Evolutionary conservation across 371 early-diverging fungal species (phyloP).

Genomic region (Capniomyces stellatus): DNA sequence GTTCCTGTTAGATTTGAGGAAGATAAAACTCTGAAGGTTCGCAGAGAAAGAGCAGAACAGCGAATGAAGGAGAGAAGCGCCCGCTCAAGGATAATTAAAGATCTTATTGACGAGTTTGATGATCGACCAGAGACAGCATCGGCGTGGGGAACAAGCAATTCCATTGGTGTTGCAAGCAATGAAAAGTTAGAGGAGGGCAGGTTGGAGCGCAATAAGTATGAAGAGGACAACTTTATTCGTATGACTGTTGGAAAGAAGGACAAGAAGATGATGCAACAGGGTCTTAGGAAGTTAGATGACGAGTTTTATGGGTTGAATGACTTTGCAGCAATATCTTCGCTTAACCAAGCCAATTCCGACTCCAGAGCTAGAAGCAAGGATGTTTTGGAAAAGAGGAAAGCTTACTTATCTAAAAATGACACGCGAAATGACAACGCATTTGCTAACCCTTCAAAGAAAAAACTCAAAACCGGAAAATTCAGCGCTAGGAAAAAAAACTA

Average conservation of each 20-base stretch:
- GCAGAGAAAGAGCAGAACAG: slow-evolving; percentile 39
- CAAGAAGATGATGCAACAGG: slow-evolving; percentile 37
- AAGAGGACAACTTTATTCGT: slow-evolving; percentile 83
- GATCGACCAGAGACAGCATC: slow-evolving; percentile 71
- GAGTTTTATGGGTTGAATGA: slow-evolving; percentile 64
- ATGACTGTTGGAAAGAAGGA: slow-evolving; percentile 57
- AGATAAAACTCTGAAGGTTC: slow-evolving; percentile 19
- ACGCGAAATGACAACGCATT: not conserved
- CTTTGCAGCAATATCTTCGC: not conserved
- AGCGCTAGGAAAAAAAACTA: not conserved
- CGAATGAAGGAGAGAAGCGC: slow-evolving; percentile 52
- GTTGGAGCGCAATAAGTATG: slow-evolving; percentile 52
- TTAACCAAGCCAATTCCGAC: not conserved
- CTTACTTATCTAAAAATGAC: not conserved
- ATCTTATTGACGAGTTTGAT: slow-evolving; percentile 62
- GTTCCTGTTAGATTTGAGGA: slow-evolving; percentile 79
- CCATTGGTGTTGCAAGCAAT: slow-evolving; percentile 10
- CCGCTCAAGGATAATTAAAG: slow-evolving; percentile 70
- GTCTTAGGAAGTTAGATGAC: slow-evolving; percentile 46
- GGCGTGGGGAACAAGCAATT: slow-evolving; percentile 37
- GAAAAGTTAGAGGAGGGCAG: slow-evolving; percentile 13
- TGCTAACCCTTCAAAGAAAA: not conserved
- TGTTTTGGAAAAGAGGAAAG: not conserved
- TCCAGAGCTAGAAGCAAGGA: not conserved
- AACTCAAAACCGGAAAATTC: not conserved